Percentiles rank a stretch among this genome's conserved stretches.
Evolutionary conservation across 495 filamentous ascomycete species (phyloP).

Genomic region (Chaetomidium leptoderma): DNA sequence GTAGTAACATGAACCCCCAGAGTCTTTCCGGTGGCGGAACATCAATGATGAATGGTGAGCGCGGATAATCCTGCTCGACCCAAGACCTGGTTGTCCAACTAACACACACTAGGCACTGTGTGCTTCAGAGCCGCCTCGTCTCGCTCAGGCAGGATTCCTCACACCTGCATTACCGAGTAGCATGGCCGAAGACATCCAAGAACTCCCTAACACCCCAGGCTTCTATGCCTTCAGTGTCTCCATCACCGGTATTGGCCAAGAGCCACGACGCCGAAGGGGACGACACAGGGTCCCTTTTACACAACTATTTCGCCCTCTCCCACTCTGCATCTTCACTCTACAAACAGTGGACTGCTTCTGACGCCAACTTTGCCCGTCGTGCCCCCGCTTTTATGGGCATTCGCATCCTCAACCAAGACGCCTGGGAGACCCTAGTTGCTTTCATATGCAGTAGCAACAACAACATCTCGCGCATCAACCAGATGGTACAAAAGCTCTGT

Average conservation of each 20-base stretch:
- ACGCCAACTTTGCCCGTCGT: conserved; percentile 85
- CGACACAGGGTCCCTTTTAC: conserved; percentile 62
- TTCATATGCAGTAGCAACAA: conserved; percentile 99
- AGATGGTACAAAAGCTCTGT: conserved; percentile 95
- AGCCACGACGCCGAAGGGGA: conserved; percentile 42
- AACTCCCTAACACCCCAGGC: conserved; percentile 23
- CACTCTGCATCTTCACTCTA: conserved; percentile 73
- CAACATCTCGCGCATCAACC: conserved; percentile 88
- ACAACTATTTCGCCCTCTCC: conserved; percentile 77
- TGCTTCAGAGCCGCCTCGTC: conserved; percentile 77
- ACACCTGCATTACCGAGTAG: conserved; percentile 76
- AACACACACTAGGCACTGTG: conserved; percentile 58
- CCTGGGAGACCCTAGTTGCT: conserved; percentile 89
- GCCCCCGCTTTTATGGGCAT: conserved; percentile 86
- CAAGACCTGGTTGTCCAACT: conserved; percentile 8
- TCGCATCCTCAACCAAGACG: conserved; percentile 89
- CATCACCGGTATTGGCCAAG: background rate
- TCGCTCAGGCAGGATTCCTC: conserved; percentile 76
- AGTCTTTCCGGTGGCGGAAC: conserved; percentile 91
- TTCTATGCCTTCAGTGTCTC: conserved; percentile 11
- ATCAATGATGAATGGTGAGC: conserved; percentile 74
- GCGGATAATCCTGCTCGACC: background rate
- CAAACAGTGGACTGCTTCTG: conserved; percentile 76
- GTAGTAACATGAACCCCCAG: background rate
- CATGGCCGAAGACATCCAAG: conserved; percentile 44